A percentile compares a stretch with the other conserved stretches of the same genome.
Evolutionary conservation across 2,329 filamentous ascomycete species (phyloP).

Genomic region (Hymenoscyphus fraxineus): DNA sequence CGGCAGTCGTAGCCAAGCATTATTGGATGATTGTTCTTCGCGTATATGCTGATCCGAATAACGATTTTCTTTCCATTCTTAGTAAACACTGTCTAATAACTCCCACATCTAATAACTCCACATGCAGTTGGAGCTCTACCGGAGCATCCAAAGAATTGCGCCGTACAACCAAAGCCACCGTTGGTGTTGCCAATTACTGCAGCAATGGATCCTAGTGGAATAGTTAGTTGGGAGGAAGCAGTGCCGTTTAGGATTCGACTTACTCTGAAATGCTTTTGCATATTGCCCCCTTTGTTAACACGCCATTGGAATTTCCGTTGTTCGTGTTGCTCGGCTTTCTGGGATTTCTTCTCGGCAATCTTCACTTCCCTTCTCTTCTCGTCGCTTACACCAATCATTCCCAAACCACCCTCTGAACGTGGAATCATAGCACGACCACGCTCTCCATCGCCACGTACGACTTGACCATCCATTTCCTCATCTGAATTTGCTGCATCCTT

Average conservation of each 20-base stretch:
- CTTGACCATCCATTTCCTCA: slow-evolving; percentile 39
- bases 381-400: slow-evolving; percentile 75
- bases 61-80: neutral
- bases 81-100: neutral
- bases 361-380: slow-evolving; percentile 67
- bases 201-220: slow-evolving; percentile 34
- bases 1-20: neutral
- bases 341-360: slow-evolving; percentile 64
- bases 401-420: slow-evolving; percentile 68
- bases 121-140: slow-evolving; percentile 1
- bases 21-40: neutral
- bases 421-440: slow-evolving; percentile 56
- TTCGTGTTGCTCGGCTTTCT: slow-evolving; percentile 60
- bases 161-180: slow-evolving; percentile 7
- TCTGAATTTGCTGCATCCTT: slow-evolving; percentile 48
- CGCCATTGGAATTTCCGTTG: slow-evolving; percentile 63
- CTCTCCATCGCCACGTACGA: slow-evolving; percentile 38
- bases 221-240: slow-evolving; percentile 20
- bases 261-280: slow-evolving; percentile 62
- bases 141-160: slow-evolving; percentile 2
- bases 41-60: neutral
- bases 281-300: slow-evolving; percentile 70
- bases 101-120: too few species aligned
- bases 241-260: slow-evolving; percentile 29
- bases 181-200: slow-evolving; percentile 16